Evolutionary conservation across 2,329 filamentous ascomycete genomes (phyloP), one percentile per base, ranked within the genome.

Genomic region (Mollisia scopiformis): DNA sequence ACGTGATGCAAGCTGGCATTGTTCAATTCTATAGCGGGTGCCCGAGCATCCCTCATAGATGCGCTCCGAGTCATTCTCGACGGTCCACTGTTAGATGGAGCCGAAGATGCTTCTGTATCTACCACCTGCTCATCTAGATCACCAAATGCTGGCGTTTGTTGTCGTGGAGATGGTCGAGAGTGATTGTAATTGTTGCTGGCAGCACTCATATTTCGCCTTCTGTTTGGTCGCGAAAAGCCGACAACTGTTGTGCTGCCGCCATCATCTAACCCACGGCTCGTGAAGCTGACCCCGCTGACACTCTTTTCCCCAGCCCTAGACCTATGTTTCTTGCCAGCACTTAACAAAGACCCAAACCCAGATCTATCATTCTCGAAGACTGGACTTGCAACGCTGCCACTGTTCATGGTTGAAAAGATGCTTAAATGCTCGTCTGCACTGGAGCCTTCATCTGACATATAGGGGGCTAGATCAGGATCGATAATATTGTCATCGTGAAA

Each of bases 401-500:
- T 86, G n/a, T 93, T 80, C 78, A 89, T 83, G 6, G 85, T 87
- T 1, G 90, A 88, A 75, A 96, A 91, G 13, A 97, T 89, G 71
- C 89, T 93, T 76, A 93, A 89, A 69, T 96, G 91, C 66, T 99
- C 93, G 69, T 97, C 93, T 37, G 91, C 94, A 69, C 92, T 97
- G 1, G 93, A 97, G 51, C 91, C 93, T 68, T 91, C 88, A 73
- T 99, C 95, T 6, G 95, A 99, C 82, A 99, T 90, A 76, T 96
- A 99, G 33, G 92, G 91, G 5, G 93, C 94, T 57, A 99, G 80
- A 71, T 99, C 95, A 1, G 95, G 95, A 73, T 99, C 95, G 68
- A 99, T 98, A 68, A 99, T 97, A 72, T 95, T 98, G 78, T 99
- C 95, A 72, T 95, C 93, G 74, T 99, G 95, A 69, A 99, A 98